Evolutionary conservation across 371 early-diverging fungal genomes (phyloP), one percentile per base, ranked within the genome.

Genomic region (Dichotomocladium elegans): DNA sequence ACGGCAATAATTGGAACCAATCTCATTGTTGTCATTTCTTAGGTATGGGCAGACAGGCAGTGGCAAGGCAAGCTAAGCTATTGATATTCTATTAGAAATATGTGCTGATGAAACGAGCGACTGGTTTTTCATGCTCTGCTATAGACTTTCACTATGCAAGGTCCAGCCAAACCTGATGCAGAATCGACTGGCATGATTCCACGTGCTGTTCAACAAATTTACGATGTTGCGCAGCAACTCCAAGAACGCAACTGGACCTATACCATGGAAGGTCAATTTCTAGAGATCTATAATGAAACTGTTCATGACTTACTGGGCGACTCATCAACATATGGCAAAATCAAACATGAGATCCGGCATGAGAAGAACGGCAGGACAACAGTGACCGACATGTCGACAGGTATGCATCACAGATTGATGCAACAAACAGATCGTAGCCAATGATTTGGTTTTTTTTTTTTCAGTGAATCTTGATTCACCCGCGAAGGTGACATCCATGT

Each of bases 1-100:
- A 15, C 3, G n/a, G n/a, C 14, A 12, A 15, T 7, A 14, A 37
- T 12, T 5, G n/a, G 21, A 14, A 37, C 37, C 21, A 37, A 37
- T 34, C n/a, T n/a, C n/a, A n/a, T n/a, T n/a, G n/a, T n/a, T n/a
- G 3, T 17, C 43, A 7, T 17, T 8, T 9, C 14, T 10, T 43
- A 61, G 63, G 8, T 99, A 99, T 71, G 99, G 99, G 0, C 99
- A 99, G 75, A 99, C 99, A 3, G 99, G 99, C 0, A 90, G 92
- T 62, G 99, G 99, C 41, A 99, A 99, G 57, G 63, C 58, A 55
- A 51, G 43, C 11, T 28, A 55, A 34, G 37, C 58, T 47, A 33
- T 19, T 1, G 29, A 41, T 21, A n/a, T n/a, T n/a, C n/a, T n/a
- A n/a, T n/a, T n/a, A n/a, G n/a, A n/a, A n/a, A n/a, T n/a, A n/a